Conservation (phyloP, 768 basidiomycete genomes). For the Russula foetens region DNA sequence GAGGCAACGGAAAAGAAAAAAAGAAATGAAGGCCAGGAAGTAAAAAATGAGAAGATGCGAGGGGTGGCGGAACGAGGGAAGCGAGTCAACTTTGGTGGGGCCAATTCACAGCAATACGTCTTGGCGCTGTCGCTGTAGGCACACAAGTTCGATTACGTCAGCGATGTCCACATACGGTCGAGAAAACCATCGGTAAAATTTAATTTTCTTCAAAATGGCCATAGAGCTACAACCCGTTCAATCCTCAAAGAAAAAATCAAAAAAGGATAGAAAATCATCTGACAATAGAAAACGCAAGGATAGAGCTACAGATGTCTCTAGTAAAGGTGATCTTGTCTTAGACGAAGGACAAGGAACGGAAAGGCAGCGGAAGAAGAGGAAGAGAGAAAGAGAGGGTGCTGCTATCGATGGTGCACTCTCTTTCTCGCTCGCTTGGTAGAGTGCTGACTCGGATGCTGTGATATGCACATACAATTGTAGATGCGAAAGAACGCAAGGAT, state of each 20-base stretch:
- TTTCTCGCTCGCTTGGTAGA: background rate
- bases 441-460: background rate
- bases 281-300: background rate
- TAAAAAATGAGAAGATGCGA: background rate
- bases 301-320: background rate
- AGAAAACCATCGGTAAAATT: background rate
- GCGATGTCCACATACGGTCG: background rate
- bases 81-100: background rate
- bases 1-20: background rate
- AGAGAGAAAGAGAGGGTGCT: background rate
- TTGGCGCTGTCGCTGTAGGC: background rate
- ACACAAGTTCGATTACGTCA: background rate
- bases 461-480: background rate
- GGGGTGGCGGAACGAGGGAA: background rate
- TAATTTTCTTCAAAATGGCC: background rate
- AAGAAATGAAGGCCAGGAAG: background rate
- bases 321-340: background rate
- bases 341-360: background rate
- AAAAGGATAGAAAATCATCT: background rate
- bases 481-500: background rate
- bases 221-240: background rate
- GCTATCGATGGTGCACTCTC: background rate
- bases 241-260: background rate
- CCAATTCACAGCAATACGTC: too few relatives aligned
- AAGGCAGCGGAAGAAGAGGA: background rate